Percentiles rank a stretch among this genome's conserved stretches.
Evolutionary conservation across 805 yeast species (phyloP).

Genomic region (Nakazawaea ernobii): DNA sequence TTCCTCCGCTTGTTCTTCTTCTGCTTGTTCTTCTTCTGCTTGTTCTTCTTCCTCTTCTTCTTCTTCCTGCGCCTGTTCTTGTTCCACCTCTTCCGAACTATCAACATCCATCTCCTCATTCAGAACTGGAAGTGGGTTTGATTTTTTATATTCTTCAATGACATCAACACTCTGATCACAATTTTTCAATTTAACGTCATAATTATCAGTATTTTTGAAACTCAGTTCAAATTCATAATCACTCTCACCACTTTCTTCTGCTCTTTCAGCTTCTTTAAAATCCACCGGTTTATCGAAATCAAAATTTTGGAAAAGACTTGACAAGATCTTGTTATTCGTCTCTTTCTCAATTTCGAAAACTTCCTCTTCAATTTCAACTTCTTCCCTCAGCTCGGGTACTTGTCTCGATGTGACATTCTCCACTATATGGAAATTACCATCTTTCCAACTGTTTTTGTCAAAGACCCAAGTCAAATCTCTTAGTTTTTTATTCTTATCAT

Average conservation of each 20-base stretch:
- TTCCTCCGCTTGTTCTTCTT: slow-evolving; percentile 21
- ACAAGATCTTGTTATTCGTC: slow-evolving; percentile 41
- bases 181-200: slow-evolving; percentile 28
- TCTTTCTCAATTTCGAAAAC: slow-evolving; percentile 33
- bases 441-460: slow-evolving; percentile 67
- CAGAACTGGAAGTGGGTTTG: slow-evolving; percentile 17
- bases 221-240: slow-evolving; percentile 42
- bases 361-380: slow-evolving; percentile 25
- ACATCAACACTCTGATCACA: neutral
- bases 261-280: slow-evolving; percentile 43
- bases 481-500: slow-evolving; percentile 57
- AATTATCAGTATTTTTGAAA: slow-evolving; percentile 22
- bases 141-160: slow-evolving; percentile 25
- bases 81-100: slow-evolving; percentile 18
- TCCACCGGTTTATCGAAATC: slow-evolving; percentile 52
- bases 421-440: slow-evolving; percentile 72
- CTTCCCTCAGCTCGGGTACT: neutral
- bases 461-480: slow-evolving; percentile 62
- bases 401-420: slow-evolving; percentile 37
- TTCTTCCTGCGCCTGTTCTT: slow-evolving; percentile 6
- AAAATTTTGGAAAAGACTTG: slow-evolving; percentile 38
- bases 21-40: slow-evolving; percentile 17
- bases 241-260: slow-evolving; percentile 24
- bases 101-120: slow-evolving; percentile 19
- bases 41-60: slow-evolving; percentile 11